Evolutionary conservation across 306 rosid genomes (phyloP).

Genomic region (Fagus sylvatica): DNA sequence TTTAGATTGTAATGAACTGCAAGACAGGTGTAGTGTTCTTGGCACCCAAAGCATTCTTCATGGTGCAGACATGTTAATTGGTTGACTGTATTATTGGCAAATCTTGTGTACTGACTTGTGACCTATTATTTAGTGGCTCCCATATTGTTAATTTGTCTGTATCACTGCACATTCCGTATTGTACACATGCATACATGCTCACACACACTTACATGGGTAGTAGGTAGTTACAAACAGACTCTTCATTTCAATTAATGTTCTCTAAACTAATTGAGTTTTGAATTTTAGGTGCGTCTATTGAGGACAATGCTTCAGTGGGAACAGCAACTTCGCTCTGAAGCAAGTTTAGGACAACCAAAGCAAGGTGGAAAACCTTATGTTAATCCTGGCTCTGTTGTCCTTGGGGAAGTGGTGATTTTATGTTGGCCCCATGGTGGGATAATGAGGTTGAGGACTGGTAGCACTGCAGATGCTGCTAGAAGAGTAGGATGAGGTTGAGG

Average conservation of each 20-base stretch:
- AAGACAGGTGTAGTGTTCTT: not conserved
- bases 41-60: not conserved
- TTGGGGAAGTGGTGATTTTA: constrained; percentile 82
- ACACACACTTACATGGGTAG: not conserved
- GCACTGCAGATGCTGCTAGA: constrained; percentile 95
- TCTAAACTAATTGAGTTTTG: not conserved
- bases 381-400: constrained; percentile 39
- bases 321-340: constrained; percentile 80
- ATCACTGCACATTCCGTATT: not conserved
- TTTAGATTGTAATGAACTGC: not conserved
- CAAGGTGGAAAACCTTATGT: constrained; percentile 26
- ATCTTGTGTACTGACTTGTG: not conserved
- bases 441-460: constrained; percentile 78
- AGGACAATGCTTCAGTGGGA: constrained; percentile 96
- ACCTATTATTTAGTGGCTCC: not conserved
- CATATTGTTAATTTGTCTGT: not conserved
- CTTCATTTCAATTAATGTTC: not conserved
- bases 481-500: constrained; percentile 73
- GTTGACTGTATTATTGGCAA: not conserved
- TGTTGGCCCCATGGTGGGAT: constrained; percentile 90
- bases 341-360: constrained; percentile 46
- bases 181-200: not conserved
- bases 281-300: constrained; percentile 60
- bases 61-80: not conserved
- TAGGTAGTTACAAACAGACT: not conserved